Conservation (phyloP, 2,329 filamentous ascomycete genomes). For the Claviceps spartinae region DNA sequence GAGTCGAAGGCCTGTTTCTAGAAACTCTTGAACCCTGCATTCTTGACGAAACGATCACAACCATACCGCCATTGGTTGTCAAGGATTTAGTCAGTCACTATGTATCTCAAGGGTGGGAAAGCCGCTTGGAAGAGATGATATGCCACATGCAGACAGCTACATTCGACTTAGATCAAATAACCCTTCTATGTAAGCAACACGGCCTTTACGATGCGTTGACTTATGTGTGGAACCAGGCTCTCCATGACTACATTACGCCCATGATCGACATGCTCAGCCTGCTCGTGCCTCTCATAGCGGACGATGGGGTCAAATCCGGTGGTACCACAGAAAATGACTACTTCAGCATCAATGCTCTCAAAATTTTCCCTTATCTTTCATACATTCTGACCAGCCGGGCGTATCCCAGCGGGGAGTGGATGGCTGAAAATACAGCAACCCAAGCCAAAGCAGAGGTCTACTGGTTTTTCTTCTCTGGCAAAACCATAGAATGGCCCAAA, state of each 20-base stretch:
- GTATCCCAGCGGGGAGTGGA: conserved; percentile 73
- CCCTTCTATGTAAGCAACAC: conserved; percentile 78
- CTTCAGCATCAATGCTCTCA: conserved; percentile 60
- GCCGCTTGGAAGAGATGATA: conserved; percentile 80
- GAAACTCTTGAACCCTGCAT: conserved; percentile 83
- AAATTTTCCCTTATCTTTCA: conserved; percentile 89
- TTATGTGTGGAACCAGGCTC: conserved; percentile 90
- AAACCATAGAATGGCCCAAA: conserved; percentile 61
- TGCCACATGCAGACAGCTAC: conserved; percentile 84
- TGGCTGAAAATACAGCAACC: conserved; percentile 58
- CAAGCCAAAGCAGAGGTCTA: conserved; percentile 82
- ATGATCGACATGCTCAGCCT: conserved; percentile 69
- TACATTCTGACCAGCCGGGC: conserved; percentile 78
- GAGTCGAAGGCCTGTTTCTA: conserved; percentile 62
- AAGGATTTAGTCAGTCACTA: conserved; percentile 79
- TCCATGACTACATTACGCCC: conserved; percentile 82
- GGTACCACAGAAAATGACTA: conserved; percentile 46
- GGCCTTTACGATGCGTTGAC: conserved; percentile 88
- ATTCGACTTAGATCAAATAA: conserved; percentile 89
- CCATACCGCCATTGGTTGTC: conserved; percentile 68
- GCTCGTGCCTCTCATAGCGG: conserved; percentile 44
- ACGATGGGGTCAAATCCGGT: conserved; percentile 38
- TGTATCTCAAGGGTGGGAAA: conserved; percentile 59
- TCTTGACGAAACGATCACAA: conserved; percentile 58
- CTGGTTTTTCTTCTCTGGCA: conserved; percentile 84